Conservation (phyloP, 805 yeast genomes). For the Lipomyces kockii region DNA sequence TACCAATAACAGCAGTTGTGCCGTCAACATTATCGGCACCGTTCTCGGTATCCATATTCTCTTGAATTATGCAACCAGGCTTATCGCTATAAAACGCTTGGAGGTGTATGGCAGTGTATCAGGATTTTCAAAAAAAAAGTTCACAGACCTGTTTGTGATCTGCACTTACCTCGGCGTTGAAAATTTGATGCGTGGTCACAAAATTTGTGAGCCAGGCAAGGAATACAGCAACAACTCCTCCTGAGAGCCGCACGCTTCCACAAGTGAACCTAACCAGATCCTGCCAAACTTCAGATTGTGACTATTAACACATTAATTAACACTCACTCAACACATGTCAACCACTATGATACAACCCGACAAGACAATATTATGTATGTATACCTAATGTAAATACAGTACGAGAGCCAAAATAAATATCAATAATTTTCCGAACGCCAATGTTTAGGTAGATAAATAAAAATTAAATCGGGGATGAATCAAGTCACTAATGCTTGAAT, state of each 20-base stretch:
- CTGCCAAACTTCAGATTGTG: too few relatives aligned
- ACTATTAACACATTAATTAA: neutral
- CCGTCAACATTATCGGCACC: slow-evolving; percentile 16
- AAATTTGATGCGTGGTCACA: neutral
- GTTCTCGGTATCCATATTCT: neutral
- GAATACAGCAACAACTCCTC: neutral
- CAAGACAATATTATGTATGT: neutral
- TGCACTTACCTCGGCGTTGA: neutral
- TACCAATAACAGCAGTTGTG: slow-evolving; percentile 73
- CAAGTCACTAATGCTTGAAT: neutral
- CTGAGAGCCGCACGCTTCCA: neutral
- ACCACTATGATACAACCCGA: neutral
- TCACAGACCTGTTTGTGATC: neutral
- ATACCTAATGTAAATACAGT: neutral
- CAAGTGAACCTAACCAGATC: neutral
- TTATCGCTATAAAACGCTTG: too few relatives aligned
- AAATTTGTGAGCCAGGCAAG: neutral
- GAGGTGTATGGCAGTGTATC: neutral
- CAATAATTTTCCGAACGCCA: slow-evolving; percentile 1
- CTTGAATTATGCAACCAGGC: too few relatives aligned
- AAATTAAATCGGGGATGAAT: neutral
- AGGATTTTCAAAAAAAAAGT: neutral
- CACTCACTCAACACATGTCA: neutral
- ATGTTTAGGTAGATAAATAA: neutral
- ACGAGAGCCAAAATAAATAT: neutral